phyloP scores from a whole-genome alignment of 2,329 filamentous ascomycete genomes.

The Dactylonectria estremocensis region DNA sequence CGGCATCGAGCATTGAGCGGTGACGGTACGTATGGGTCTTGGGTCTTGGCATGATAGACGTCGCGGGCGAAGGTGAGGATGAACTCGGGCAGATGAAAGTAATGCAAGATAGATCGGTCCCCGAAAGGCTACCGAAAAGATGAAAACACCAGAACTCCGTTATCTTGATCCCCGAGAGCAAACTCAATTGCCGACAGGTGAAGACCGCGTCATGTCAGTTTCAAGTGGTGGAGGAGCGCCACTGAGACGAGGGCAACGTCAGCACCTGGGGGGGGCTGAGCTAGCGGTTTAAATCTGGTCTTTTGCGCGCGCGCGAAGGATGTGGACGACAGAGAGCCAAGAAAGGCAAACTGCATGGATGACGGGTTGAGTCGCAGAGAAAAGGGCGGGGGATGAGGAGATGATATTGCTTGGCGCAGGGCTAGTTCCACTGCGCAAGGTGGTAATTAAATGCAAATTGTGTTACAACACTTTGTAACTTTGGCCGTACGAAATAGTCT shows the following conservation, averaged over 20 bases:
- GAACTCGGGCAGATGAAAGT: slow-evolving; percentile 3
- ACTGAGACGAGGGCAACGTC: slow-evolving; percentile 27
- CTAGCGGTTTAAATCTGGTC: slow-evolving; percentile 7
- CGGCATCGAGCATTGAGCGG: not conserved
- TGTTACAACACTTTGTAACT: too few species aligned
- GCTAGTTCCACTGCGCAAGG: not conserved
- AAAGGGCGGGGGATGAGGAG: not conserved
- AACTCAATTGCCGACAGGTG: slow-evolving; percentile 19
- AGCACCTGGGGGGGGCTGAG: slow-evolving; percentile 41
- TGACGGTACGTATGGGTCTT: slow-evolving; percentile 4
- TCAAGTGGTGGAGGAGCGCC: slow-evolving; percentile 17
- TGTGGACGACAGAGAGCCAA: not conserved
- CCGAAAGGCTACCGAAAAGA: not conserved
- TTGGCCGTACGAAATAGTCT: too few species aligned
- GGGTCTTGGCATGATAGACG: slow-evolving; percentile 22
- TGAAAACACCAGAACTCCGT: slow-evolving; percentile 4
- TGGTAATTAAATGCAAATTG: too few species aligned
- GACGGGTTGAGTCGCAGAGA: not conserved
- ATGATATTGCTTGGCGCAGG: not conserved
- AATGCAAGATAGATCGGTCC: slow-evolving; percentile 12
- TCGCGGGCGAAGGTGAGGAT: not conserved
- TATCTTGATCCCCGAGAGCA: slow-evolving; percentile 8
- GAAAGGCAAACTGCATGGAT: not conserved
- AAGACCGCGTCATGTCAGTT: slow-evolving; percentile 17
- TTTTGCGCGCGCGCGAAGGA: not conserved